Evolutionary conservation across 2,329 filamentous ascomycete genomes (phyloP).

Genomic region (Penicillium decumbens): DNA sequence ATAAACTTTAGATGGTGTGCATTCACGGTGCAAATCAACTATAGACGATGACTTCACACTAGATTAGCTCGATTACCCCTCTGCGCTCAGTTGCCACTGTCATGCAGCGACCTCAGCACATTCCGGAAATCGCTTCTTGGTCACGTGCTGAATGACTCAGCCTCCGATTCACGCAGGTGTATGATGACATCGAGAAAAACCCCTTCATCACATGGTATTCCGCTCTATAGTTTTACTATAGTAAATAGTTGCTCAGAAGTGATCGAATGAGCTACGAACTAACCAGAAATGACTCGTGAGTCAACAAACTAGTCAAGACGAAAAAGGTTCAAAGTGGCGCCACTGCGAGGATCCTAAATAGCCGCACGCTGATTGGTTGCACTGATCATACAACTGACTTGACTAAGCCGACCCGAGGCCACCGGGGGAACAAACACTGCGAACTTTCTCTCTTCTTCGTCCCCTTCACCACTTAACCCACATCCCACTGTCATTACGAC

Average conservation of each 20-base stretch:
- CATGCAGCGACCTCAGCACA: neutral
- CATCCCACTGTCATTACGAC: slow-evolving; percentile 7
- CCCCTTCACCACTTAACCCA: slow-evolving; percentile 5
- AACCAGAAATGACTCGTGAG: neutral
- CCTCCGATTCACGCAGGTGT: neutral
- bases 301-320: neutral
- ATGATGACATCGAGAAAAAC: neutral
- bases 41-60: neutral
- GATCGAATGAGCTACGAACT: neutral
- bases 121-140: neutral
- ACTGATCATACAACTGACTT: slow-evolving; percentile 22
- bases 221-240: neutral
- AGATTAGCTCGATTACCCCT: neutral
- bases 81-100: neutral
- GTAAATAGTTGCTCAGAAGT: neutral
- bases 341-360: slow-evolving; percentile 38
- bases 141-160: neutral
- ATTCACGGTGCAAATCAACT: too few relatives aligned
- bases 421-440: slow-evolving; percentile 23
- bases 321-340: slow-evolving; percentile 21
- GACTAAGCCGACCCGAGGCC: slow-evolving; percentile 22
- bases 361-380: slow-evolving; percentile 35
- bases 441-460: slow-evolving; percentile 13
- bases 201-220: neutral
- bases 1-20: neutral